Conservation (phyloP, 2,329 filamentous ascomycete species). For the Aureobasidium namibiae region DNA sequence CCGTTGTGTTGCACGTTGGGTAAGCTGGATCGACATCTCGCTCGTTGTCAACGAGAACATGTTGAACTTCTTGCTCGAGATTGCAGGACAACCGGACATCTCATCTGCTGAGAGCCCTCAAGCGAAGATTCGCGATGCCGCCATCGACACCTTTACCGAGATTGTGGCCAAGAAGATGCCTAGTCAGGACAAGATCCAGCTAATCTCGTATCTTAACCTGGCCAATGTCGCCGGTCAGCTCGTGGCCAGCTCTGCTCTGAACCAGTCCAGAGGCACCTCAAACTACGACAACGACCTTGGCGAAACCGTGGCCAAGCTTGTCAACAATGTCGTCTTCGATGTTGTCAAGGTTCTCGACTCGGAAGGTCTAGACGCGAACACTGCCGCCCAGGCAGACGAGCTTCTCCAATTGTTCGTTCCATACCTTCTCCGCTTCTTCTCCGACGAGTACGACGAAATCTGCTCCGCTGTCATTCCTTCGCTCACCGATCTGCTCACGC, state of each 20-base stretch:
- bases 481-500: constrained; percentile 83
- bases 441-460: constrained; percentile 96
- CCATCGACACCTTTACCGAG: constrained; percentile 90
- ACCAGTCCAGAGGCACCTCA: constrained; percentile 68
- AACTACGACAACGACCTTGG: constrained; percentile 93
- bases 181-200: constrained; percentile 80
- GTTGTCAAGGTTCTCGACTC: constrained; percentile 81
- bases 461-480: constrained; percentile 93
- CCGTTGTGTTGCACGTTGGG: constrained; percentile 91
- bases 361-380: constrained; percentile 51
- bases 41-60: constrained; percentile 86
- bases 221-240: constrained; percentile 79
- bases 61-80: constrained; percentile 73
- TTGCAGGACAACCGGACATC: constrained; percentile 65
- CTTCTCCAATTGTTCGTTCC: constrained; percentile 78
- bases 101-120: constrained; percentile 46
- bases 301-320: constrained; percentile 88
- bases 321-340: constrained; percentile 82
- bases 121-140: constrained; percentile 79
- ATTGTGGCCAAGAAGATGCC: constrained; percentile 99
- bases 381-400: constrained; percentile 67
- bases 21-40: constrained; percentile 96
- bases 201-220: constrained; percentile 86
- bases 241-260: constrained; percentile 70
- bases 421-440: constrained; percentile 85